Conservation (phyloP, 345 rosid species). For the Durio zibethinus region DNA sequence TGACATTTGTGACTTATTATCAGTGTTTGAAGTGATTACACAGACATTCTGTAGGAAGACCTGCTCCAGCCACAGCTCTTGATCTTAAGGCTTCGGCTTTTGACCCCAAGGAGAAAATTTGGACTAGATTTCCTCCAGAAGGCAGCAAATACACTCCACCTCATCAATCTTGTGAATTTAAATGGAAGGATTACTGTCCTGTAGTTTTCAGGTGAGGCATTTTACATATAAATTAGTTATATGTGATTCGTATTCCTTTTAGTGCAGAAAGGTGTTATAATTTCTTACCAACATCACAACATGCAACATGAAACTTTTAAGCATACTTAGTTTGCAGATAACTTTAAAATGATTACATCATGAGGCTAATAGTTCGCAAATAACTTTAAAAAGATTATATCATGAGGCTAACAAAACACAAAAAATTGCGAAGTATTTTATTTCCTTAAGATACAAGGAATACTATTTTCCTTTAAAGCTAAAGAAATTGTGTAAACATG, state of each 20-base stretch:
- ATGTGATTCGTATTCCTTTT: background rate
- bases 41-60: conserved; percentile 89
- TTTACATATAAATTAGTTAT: background rate
- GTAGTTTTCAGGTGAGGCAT: conserved; percentile 75
- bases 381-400: background rate
- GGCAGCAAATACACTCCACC: conserved; percentile 93
- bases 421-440: too few relatives aligned
- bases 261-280: background rate
- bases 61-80: conserved; percentile 64
- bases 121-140: conserved; percentile 92
- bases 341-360: background rate
- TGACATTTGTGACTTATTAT: background rate
- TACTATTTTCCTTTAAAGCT: too few relatives aligned
- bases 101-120: conserved; percentile 85
- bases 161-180: conserved; percentile 79
- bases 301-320: background rate
- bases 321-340: too few relatives aligned
- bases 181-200: conserved; percentile 98
- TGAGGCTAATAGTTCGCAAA: too few relatives aligned
- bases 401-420: background rate
- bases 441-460: too few relatives aligned
- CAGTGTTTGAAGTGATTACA: background rate
- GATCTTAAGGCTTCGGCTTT: conserved; percentile 90
- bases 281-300: background rate
- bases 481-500: too few relatives aligned